Evolutionary conservation across 306 rosid species (phyloP).

Genomic region (Cicer arietinum): DNA sequence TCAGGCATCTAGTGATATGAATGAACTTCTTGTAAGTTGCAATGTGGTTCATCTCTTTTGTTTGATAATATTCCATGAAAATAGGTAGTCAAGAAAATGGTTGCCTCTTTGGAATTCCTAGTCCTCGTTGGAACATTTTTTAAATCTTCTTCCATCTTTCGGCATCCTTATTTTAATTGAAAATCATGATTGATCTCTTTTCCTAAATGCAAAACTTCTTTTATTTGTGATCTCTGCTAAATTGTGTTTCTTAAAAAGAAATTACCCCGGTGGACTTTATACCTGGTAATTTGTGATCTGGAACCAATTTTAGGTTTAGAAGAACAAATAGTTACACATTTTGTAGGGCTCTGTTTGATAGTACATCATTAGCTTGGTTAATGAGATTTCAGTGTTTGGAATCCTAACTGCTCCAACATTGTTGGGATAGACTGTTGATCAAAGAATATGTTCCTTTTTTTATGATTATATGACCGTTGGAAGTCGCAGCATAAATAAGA

Average conservation of each 20-base stretch:
- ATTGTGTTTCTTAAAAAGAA: background rate
- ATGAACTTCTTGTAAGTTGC: slow-evolving; percentile 85
- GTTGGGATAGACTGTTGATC: slow-evolving; percentile 21
- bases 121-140: slow-evolving; percentile 22
- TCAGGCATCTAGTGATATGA: slow-evolving; percentile 97
- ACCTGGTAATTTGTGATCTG: slow-evolving; percentile 2
- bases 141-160: slow-evolving; percentile 26
- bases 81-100: slow-evolving; percentile 5
- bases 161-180: slow-evolving; percentile 32
- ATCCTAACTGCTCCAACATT: slow-evolving; percentile 23
- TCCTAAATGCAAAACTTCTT: background rate
- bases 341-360: slow-evolving; percentile 29
- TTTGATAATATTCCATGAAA: slow-evolving; percentile 32
- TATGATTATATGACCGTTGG: slow-evolving; percentile 26
- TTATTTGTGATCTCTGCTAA: slow-evolving; percentile 27
- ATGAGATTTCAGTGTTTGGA: slow-evolving; percentile 4
- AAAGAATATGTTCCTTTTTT: slow-evolving; percentile 8
- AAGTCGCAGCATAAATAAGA: background rate
- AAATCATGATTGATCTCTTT: slow-evolving; percentile 19
- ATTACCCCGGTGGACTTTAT: slow-evolving; percentile 8
- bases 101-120: background rate
- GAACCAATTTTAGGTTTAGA: slow-evolving; percentile 23
- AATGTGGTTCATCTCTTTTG: slow-evolving; percentile 8
- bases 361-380: slow-evolving; percentile 13
- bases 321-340: slow-evolving; percentile 22